Base-by-base conservation (phyloP, 2,329 filamentous ascomycete species). In the Arthrobotrys sphaeroides region DNA sequence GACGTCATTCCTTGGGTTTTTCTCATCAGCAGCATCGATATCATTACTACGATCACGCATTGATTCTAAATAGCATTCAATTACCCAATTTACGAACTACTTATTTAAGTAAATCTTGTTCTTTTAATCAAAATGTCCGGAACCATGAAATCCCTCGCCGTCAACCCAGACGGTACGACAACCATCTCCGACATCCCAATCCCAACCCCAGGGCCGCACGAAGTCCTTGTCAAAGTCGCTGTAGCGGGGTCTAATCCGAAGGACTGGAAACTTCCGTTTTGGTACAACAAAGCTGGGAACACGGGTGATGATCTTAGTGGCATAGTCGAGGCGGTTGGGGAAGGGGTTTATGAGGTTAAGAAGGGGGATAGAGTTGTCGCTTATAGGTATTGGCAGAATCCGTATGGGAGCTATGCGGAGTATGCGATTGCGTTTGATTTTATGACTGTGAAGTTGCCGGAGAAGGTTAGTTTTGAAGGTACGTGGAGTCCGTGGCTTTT, bases 361-460 rank as follows among this genome's bases (percentile, higher is more conserved):
- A 80, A 79, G 24, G 85, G 85, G 13, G 85, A 86, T 69, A 82
- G 85, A 28, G 85, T 86, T 22, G 84, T 83, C 0, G 84, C 84
- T 0, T 85, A 85, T 60, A 79, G 81, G 60, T 65, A 81, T 0
- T 80, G 79, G 33, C 77, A 78, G 45, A 80, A 80, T 31, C 79
- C 77, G 12, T 77, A 77, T 28, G 81, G 81, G 59, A 79, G 81
- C 10, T 66, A 77, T 53, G 70, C 69, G 2, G 69, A 70, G 22
- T 78, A 78, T 38, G 69, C 87, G 1, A 81, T 90, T 9, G 85
- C 85, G 0, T 85, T 83, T 81, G 83, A 84, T 33, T 83, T 86
- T 78, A 87, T 87, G 0, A 88, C 87, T 0, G 88, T 89, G 79
- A 85, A 85, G 77, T 82, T 88, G 16, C 86, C 87, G 0, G 75